These are phyloP conservation scores for Calendula officinalis DNA, from an alignment of 129 eudicot genomes.

Conservation along the genomic window DNA sequence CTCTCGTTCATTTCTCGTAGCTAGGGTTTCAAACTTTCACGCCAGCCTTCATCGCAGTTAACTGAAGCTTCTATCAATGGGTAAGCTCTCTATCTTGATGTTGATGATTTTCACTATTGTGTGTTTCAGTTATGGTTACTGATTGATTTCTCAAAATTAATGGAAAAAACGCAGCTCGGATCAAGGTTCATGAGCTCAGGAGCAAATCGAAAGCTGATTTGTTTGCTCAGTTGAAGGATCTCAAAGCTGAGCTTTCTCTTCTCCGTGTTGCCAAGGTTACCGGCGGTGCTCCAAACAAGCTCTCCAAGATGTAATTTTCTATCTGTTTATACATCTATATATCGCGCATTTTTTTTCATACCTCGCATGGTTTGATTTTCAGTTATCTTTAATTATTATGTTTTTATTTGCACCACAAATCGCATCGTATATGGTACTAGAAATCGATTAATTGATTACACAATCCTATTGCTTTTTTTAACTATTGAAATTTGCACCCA, in stretches of 20 bases:
- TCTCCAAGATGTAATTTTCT: conserved; percentile 51
- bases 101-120: background rate
- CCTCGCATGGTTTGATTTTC: background rate
- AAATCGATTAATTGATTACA: background rate
- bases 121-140: background rate
- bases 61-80: conserved; percentile 29
- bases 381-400: background rate
- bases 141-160: background rate
- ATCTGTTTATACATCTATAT: background rate
- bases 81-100: conserved; percentile 13
- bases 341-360: background rate
- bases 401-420: background rate
- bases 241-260: conserved; percentile 51
- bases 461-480: too few relatives aligned
- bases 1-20: background rate
- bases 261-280: conserved; percentile 64
- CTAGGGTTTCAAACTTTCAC: conserved; percentile 32
- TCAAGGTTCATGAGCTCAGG: conserved; percentile 55
- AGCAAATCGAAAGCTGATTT: conserved; percentile 46
- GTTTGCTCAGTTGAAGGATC: conserved; percentile 50
- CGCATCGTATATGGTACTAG: too few relatives aligned
- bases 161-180: conserved; percentile 22
- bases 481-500: too few relatives aligned
- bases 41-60: conserved; percentile 15
- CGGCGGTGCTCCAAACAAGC: conserved; percentile 74